Percentiles rank a stretch among this genome's conserved stretches.
Conservation (phyloP, 306 rosid genomes). For the Ziziphus jujuba region DNA sequence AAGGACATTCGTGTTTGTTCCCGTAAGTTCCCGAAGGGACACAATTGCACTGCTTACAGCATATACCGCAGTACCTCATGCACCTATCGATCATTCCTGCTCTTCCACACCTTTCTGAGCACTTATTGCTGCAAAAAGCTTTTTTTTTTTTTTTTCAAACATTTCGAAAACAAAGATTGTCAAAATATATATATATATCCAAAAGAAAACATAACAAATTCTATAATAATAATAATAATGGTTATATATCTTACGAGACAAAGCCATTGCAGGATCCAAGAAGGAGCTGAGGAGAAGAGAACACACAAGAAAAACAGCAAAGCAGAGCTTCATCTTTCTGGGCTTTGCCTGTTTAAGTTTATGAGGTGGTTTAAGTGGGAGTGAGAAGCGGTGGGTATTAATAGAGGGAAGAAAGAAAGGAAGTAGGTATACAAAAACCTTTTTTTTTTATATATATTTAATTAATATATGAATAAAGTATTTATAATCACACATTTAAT, state of each 20-base stretch:
- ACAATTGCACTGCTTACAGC: constrained; percentile 69
- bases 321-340: constrained; percentile 44
- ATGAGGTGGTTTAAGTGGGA: constrained; percentile 5
- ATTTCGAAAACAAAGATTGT: neutral
- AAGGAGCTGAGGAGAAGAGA: constrained; percentile 50
- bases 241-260: constrained; percentile 31
- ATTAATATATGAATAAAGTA: too few species aligned
- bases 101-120: constrained; percentile 47
- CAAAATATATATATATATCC: neutral
- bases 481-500: too few species aligned
- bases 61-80: constrained; percentile 62
- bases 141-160: too few species aligned
- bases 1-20: constrained; percentile 80
- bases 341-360: neutral
- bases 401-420: neutral
- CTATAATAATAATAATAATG: neutral
- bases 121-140: constrained; percentile 49
- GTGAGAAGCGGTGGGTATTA: constrained; percentile 8
- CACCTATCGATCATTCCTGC: constrained; percentile 67
- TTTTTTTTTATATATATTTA: too few species aligned
- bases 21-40: constrained; percentile 84
- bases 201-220: neutral
- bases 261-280: constrained; percentile 36
- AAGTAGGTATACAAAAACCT: too few species aligned
- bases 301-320: constrained; percentile 37